Conservation (phyloP, 352 stramenopile species). For the Phytophthora pisi region DNA sequence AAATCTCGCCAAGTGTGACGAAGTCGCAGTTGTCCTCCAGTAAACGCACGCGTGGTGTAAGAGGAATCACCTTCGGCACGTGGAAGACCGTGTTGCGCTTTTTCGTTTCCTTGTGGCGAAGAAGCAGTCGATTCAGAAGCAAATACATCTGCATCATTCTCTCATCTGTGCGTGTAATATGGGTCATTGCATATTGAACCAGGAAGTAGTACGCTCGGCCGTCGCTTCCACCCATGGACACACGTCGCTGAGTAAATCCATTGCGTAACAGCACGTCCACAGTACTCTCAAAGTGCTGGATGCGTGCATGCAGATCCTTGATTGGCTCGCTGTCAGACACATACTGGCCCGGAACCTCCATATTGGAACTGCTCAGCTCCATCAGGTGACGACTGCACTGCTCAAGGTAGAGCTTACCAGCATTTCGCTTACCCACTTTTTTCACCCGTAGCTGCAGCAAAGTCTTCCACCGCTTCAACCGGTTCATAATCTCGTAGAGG, state of each 20-base stretch:
- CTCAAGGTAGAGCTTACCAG: conserved; percentile 82
- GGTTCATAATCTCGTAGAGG: conserved; percentile 87
- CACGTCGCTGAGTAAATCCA: conserved; percentile 91
- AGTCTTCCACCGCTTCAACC: conserved; percentile 92
- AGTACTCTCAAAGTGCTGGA: conserved; percentile 89
- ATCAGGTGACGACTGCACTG: conserved; percentile 90
- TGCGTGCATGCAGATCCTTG: conserved; percentile 91
- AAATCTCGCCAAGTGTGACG: conserved; percentile 87
- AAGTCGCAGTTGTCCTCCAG: conserved; percentile 87
- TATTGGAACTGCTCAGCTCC: conserved; percentile 85
- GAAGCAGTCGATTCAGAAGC: conserved; percentile 86
- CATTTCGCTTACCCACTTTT: conserved; percentile 68
- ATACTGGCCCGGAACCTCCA: conserved; percentile 94
- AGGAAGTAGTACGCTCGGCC: conserved; percentile 91
- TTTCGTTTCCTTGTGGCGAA: conserved; percentile 88
- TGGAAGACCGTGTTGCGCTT: conserved; percentile 90
- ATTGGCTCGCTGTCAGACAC: conserved; percentile 91
- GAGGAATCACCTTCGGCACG: conserved; percentile 91
- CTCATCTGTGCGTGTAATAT: conserved; percentile 94
- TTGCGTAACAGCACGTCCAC: conserved; percentile 87
- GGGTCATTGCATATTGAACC: conserved; percentile 93
- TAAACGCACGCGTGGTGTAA: conserved; percentile 90
- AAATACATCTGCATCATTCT: conserved; percentile 95
- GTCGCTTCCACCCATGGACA: conserved; percentile 91
- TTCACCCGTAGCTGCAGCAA: conserved; percentile 86